These are phyloP conservation scores for Fraxinus anomala DNA, from an alignment of 257 asterid species.

Conservation along the genomic window DNA sequence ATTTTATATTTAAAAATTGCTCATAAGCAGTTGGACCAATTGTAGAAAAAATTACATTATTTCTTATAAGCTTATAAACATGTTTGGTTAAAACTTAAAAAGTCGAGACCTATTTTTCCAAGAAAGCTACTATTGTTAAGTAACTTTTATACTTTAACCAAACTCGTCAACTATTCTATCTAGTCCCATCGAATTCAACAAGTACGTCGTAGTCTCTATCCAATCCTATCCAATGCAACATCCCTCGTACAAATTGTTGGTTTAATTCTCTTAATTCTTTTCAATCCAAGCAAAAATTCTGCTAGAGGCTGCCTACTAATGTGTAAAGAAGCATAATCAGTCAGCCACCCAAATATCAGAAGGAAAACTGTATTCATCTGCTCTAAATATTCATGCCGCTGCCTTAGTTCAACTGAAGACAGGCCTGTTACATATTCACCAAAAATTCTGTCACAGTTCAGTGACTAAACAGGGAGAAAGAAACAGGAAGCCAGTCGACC, in stretches of 20 bases:
- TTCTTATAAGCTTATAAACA: background rate
- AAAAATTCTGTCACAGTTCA: conserved; percentile 9
- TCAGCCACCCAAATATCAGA: background rate
- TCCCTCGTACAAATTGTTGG: background rate
- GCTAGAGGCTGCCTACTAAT: background rate
- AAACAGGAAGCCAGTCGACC: background rate
- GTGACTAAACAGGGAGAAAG: background rate
- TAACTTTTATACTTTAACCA: too few species aligned
- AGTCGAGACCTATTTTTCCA: too few species aligned
- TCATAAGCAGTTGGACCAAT: too few species aligned
- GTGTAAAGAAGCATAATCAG: background rate
- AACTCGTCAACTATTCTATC: background rate
- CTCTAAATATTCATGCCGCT: background rate
- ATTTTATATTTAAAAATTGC: too few species aligned
- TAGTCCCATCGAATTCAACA: background rate
- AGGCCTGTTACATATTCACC: background rate
- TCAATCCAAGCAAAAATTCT: background rate
- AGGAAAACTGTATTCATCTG: background rate
- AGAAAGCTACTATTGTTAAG: too few species aligned
- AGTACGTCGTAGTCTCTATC: too few species aligned
- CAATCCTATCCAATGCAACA: background rate
- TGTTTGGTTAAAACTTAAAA: background rate
- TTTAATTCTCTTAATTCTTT: background rate
- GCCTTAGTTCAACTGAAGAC: background rate
- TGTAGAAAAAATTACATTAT: too few species aligned